Base-by-base conservation (phyloP, 75 land plant species). In the Cryptomeria japonica region DNA sequence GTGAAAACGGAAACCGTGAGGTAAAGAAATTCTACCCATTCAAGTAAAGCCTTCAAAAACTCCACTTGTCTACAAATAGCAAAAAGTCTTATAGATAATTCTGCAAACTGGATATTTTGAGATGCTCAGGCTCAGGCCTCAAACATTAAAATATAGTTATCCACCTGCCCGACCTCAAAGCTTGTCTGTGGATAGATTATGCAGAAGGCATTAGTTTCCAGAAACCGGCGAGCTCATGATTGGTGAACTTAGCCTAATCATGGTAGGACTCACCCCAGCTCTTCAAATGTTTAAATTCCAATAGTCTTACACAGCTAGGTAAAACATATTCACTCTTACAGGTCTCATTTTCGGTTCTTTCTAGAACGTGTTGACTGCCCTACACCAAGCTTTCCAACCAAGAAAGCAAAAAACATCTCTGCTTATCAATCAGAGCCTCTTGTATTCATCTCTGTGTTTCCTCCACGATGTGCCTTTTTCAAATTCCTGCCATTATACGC, bases 1-100 rank as follows among this genome's bases (percentile, higher is more conserved):
- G 82, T 93, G 93, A 82, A 93, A 93, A 19, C 93, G 83, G 72
- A 93, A 93, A 19, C 93, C 93, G 11, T 90, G 92, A 1, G 90
- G 87, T 1, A 90, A 68, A 8, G 88, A 85, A 31, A 91, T 44
- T 80, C 32, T 32, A 32, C 44, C 86, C 84, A 82, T 82, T 44
- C 49, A 82, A 46, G 31, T 5, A 73, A 73, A 32, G 46, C 46
- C 14, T 44, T 46, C 44, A 39, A 79, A 47, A 79, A 5, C 22
- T 79, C 44, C 42, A 39, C 42, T 79, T 9, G 44, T 34, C 42
- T 22, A 79, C n/a, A 0, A 5, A 64, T 7, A 28, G 28, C 25
- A 64, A 28, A 64, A 25, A 25, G 1, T 64, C 8, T n/a, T 31
- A 28, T 31, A 5, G 70, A 25, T 39, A 34, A 22, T 79, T 39